A percentile compares a stretch with the other conserved stretches of the same genome.
phyloP scores from a whole-genome alignment of 345 rosid genomes.

The Salix dunnii region DNA sequence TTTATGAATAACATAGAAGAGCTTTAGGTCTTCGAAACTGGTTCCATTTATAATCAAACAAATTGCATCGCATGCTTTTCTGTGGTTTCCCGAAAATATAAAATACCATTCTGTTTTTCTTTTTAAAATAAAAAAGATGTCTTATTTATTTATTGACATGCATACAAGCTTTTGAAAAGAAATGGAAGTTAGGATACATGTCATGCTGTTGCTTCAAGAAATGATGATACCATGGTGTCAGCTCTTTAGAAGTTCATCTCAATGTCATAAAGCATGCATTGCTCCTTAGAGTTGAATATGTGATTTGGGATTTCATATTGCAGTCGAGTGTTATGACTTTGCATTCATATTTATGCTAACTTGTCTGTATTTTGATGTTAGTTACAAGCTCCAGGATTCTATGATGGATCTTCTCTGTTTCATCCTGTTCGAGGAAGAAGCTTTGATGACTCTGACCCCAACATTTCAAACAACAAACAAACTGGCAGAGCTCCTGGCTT shows the following conservation, averaged over 20 bases:
- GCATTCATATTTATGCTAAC: not conserved
- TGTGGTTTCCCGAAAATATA: not conserved
- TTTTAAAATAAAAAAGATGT: not conserved
- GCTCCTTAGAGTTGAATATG: not conserved
- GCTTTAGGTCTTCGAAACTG: not conserved
- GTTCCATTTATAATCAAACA: not conserved
- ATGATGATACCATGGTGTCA: not conserved
- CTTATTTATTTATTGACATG: not conserved
- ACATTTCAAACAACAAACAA: constrained; percentile 52
- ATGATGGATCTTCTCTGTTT: constrained; percentile 60
- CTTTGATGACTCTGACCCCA: constrained; percentile 77
- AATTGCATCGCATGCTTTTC: not conserved
- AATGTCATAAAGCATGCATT: not conserved
- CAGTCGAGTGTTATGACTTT: not conserved
- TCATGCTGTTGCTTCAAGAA: not conserved
- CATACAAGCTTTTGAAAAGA: not conserved
- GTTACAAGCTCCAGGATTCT: constrained; percentile 59
- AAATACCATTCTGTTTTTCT: not conserved
- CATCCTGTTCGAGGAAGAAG: constrained; percentile 70
- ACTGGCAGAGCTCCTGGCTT: constrained; percentile 57
- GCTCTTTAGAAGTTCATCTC: not conserved
- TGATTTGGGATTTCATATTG: not conserved
- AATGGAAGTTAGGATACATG: not conserved
- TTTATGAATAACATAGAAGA: not conserved
- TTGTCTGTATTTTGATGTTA: constrained; percentile 21